Evolutionary conservation across 345 rosid genomes (phyloP), one percentile per base, ranked within the genome.

Genomic region (Trapa incisa): DNA sequence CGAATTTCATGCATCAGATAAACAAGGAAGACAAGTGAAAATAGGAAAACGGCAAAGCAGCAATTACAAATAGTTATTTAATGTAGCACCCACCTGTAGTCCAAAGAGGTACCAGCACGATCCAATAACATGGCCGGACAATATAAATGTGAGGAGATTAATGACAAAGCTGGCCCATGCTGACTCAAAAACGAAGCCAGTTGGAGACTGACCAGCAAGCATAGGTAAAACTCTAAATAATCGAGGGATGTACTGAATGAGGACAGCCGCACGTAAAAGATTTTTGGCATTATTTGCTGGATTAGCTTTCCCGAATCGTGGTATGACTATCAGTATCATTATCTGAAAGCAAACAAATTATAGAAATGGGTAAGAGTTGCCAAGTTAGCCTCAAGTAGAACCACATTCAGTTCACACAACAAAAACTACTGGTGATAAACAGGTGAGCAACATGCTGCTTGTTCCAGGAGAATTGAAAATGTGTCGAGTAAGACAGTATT

Each of bases 61-160:
- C 32, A 33, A 39, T 39, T 42, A 53, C 64, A 9, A 37, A 54
- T 29, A 69, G 7, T 61, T 41, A 70, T 42, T 43, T 67, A 22
- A 37, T 69, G 11, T 12, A 64, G 36, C 37, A 47, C 77, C 41
- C 68, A 86, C 98, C 96, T 87, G 96, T 45, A 93, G 77, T 38
- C 96, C 96, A 22, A 90, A 71, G 75, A 93, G 90, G 74, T 93
- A 93, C 98, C 97, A 89, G 77, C 82, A 72, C 12, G 96, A 84
- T 39, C 98, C 98, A 65, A 93, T 77, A 65, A 83, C 73, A 72
- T 93, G 98, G 64, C 89, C 92, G 64, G 89, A 70, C 71, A 93
- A 77, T 75, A 90, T 57, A 73, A 83, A 89, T 36, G 85, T 87
- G 75, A 88, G 85, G 70, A 89, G 89, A 75, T 93, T 93, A 47